A percentile compares a stretch with the other conserved stretches of the same genome.
phyloP scores from a whole-genome alignment of 83 land plant species.

The Larix sibirica region DNA sequence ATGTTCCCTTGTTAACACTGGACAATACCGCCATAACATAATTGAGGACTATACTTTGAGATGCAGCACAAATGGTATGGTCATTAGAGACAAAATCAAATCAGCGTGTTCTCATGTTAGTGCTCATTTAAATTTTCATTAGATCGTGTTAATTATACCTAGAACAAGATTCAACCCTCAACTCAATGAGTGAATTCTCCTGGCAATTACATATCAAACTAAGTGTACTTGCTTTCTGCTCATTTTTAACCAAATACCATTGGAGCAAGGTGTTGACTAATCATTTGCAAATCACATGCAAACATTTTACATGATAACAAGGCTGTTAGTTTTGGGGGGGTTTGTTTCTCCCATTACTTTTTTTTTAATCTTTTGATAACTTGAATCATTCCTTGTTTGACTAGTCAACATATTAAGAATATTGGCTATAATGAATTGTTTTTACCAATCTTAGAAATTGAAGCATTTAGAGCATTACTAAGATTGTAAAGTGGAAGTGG shows the following conservation, averaged over 20 bases:
- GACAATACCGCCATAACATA: neutral
- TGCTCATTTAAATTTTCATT: too few relatives aligned
- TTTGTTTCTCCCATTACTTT: conserved; percentile 3
- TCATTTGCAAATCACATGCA: conserved; percentile 68
- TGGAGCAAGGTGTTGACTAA: conserved; percentile 52
- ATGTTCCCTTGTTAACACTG: conserved; percentile 1
- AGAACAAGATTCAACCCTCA: neutral
- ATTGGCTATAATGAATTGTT: neutral
- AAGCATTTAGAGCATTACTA: neutral
- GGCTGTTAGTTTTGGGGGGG: conserved; percentile 78
- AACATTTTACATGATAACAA: conserved; percentile 79
- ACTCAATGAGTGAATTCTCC: neutral
- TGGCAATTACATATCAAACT: neutral
- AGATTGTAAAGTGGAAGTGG: neutral
- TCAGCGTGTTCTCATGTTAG: too few relatives aligned
- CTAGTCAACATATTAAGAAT: neutral
- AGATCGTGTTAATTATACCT: too few relatives aligned
- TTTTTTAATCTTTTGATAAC: neutral
- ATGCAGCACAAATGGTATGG: too few relatives aligned
- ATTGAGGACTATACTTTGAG: neutral
- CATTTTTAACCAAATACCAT: conserved; percentile 33
- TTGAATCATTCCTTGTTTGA: neutral
- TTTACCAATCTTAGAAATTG: neutral
- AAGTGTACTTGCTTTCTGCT: neutral
- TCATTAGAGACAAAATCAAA: too few relatives aligned